Base-by-base conservation (phyloP, 208 protist genomes). In the Angomonas deanei region DNA sequence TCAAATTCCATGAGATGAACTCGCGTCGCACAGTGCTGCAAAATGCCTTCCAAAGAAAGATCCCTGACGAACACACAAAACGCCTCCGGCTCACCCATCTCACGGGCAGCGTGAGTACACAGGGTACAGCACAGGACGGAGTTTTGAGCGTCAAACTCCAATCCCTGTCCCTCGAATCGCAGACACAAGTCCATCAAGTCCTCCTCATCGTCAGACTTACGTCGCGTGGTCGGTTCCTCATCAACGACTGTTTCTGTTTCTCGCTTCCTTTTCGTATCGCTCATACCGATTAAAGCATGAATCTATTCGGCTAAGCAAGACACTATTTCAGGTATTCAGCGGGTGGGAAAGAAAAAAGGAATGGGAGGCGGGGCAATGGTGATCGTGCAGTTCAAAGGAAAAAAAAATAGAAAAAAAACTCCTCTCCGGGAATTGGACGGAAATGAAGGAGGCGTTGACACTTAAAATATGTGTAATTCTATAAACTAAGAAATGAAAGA, bases 1-100 rank as follows among this genome's bases (percentile, higher is more conserved):
- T 90, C 79, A 57, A 81, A 86, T 19, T 58, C 26, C 32, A 78
- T 54, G 17, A 94, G 68, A 57, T 94, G 88, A 6, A 31, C 67
- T 30, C 70, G 76, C n/a, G 62, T 68, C 0, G 54, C 58, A 54
- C 88, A 94, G 62, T 94, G 88, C 17, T 66, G 56, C 32, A 90
- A 61, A 27, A 82, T 26, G 1, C 66, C 67, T 33, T 57, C 66
- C 24, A 42, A 65, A 17, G 65, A 66, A 5, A 38, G 21, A 6
- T 17, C 5, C 5, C 64, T 38, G 32, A 1, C 55, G 1, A 80
- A 68, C 67, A 75, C 46, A 73, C 50, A 58, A 39, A 39, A 30
- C 3, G 32, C 28, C 1, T 42, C 28, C 2, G 19, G 6, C 10
- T 42, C 53, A 19, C 53, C 28, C 53, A 10, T 17, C 13, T 23